These are phyloP conservation scores for Uronychia setigera DNA, from an alignment of 73 alveolate species.

Conservation along the genomic window DNA sequence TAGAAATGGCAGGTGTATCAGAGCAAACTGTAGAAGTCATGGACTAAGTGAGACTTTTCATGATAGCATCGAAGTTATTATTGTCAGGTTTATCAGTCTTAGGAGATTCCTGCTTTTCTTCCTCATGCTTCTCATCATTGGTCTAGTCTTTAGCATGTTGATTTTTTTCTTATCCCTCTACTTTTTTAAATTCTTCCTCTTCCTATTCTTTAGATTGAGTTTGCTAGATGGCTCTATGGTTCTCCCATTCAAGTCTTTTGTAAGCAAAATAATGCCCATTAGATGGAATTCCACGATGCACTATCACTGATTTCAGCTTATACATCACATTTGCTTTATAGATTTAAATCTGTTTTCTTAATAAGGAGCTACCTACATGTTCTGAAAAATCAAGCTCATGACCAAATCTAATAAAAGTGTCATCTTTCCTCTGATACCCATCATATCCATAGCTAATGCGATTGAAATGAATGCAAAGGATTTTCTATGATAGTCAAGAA, in stretches of 20 bases:
- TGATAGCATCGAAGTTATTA: neutral
- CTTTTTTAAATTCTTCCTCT: neutral
- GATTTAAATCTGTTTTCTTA: neutral
- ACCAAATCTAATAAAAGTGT: neutral
- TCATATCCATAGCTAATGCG: conserved; percentile 15
- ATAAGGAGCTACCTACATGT: conserved; percentile 1
- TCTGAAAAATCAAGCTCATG: conserved; percentile 18
- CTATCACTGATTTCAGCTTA: conserved; percentile 22
- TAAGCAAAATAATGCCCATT: conserved; percentile 41
- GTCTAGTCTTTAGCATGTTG: neutral
- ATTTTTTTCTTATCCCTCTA: neutral
- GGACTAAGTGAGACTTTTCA: too few species aligned
- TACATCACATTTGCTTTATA: neutral
- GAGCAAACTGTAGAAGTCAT: too few species aligned
- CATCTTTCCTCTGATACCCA: conserved; percentile 1
- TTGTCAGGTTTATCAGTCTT: neutral
- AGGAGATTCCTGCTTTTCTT: neutral
- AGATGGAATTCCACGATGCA: conserved; percentile 30
- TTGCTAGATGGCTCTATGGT: neutral
- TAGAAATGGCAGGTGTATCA: too few species aligned
- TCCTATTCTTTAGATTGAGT: conserved; percentile 13
- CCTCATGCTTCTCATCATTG: too few species aligned
- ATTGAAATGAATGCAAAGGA: conserved; percentile 33
- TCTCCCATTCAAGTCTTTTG: conserved; percentile 10
- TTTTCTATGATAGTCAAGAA: conserved; percentile 13